Conservation (phyloP, 2,329 filamentous ascomycete genomes). For the Passalora sequoiae region DNA sequence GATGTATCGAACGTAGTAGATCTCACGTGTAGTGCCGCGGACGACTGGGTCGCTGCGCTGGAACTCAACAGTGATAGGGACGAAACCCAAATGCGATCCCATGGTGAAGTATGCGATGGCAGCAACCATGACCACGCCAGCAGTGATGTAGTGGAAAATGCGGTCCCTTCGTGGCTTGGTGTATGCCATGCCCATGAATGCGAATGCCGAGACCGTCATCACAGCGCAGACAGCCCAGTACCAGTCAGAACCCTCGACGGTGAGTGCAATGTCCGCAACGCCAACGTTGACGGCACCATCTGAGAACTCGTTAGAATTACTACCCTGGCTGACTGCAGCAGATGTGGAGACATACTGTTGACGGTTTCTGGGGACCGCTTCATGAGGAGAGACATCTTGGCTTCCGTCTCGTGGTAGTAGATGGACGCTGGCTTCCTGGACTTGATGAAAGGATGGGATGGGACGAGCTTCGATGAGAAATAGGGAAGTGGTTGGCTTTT, state of each 20-base stretch:
- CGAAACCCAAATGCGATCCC: constrained; percentile 61
- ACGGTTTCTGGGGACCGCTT: background rate
- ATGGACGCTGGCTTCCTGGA: background rate
- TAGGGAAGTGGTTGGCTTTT: background rate
- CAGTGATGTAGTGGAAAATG: constrained; percentile 61
- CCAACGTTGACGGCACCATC: constrained; percentile 43
- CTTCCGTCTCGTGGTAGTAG: background rate
- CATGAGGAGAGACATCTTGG: background rate
- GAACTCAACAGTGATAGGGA: constrained; percentile 59
- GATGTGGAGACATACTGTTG: background rate
- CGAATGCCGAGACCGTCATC: constrained; percentile 53
- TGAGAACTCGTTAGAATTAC: constrained; percentile 12
- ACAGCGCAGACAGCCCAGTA: constrained; percentile 58
- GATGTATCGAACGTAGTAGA: constrained; percentile 64
- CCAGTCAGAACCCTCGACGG: constrained; percentile 55
- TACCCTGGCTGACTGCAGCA: background rate
- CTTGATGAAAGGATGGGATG: background rate
- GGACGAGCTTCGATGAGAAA: background rate
- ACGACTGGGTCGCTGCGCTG: constrained; percentile 42
- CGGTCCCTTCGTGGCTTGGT: constrained; percentile 53
- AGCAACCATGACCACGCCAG: constrained; percentile 54
- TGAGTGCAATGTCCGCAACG: constrained; percentile 53
- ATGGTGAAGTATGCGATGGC: constrained; percentile 62
- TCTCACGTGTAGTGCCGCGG: constrained; percentile 52
- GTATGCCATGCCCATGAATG: constrained; percentile 49